A percentile compares a stretch with the other conserved stretches of the same genome.
Conservation (phyloP, 768 basidiomycete genomes). For the Strobilomyces echinocephalus region DNA sequence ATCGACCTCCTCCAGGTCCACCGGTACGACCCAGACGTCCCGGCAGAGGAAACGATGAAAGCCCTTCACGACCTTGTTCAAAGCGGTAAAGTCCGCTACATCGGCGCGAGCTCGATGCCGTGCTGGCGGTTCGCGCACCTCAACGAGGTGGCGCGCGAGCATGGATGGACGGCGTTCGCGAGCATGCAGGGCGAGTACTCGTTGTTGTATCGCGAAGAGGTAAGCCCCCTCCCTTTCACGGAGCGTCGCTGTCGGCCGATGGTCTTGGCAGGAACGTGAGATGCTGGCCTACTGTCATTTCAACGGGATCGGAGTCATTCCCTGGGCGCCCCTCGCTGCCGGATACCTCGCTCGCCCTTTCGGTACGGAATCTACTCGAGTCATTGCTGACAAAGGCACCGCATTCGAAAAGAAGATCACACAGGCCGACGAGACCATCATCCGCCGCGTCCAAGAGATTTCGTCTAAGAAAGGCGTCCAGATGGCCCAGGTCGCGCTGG, state of each 20-base stretch:
- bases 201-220: neutral
- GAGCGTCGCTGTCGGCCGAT: neutral
- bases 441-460: conserved; percentile 32
- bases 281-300: conserved; percentile 43
- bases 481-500: conserved; percentile 45
- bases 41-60: conserved; percentile 46
- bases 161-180: conserved; percentile 50
- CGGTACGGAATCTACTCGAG: conserved; percentile 23
- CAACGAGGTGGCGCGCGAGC: conserved; percentile 40
- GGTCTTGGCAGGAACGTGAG: conserved; percentile 36
- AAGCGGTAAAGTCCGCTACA: conserved; percentile 47
- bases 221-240: neutral
- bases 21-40: conserved; percentile 34
- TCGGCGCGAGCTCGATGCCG: conserved; percentile 44
- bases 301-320: conserved; percentile 50
- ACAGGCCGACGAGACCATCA: conserved; percentile 32
- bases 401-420: conserved; percentile 22
- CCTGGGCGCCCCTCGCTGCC: conserved; percentile 42
- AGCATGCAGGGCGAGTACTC: conserved; percentile 50
- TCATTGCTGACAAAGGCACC: conserved; percentile 13
- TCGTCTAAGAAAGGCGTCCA: conserved; percentile 33
- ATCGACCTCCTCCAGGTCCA: conserved; percentile 44
- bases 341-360: conserved; percentile 39
- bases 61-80: conserved; percentile 48
- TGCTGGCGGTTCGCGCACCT: conserved; percentile 43